Evolutionary conservation across 208 protist species (phyloP).

Genomic region (Trypanosomatidae sp.): DNA sequence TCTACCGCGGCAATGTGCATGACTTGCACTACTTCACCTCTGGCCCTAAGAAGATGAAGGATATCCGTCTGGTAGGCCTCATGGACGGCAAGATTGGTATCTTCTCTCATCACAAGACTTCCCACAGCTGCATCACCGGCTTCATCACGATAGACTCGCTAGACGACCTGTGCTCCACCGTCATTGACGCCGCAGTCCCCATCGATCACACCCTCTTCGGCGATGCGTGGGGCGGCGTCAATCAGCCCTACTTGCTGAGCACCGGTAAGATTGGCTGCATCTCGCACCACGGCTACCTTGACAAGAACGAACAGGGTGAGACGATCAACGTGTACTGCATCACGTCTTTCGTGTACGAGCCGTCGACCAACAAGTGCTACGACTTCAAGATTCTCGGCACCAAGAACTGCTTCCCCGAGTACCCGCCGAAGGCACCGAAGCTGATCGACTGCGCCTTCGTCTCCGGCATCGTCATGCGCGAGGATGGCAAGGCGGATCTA

Average conservation of each 20-base stretch:
- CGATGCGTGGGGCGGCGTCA: conserved; percentile 44
- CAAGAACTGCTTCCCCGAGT: conserved; percentile 37
- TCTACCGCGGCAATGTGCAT: conserved; percentile 30
- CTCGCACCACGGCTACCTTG: conserved; percentile 38
- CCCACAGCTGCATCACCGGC: conserved; percentile 23
- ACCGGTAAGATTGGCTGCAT: conserved; percentile 41
- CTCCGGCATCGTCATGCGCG: conserved; percentile 61
- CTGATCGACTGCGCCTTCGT: conserved; percentile 46
- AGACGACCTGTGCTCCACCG: conserved; percentile 29
- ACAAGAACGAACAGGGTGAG: conserved; percentile 16
- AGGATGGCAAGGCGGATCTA: conserved; percentile 63
- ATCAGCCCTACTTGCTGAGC: conserved; percentile 45
- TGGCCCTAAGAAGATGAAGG: conserved; percentile 43
- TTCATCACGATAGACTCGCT: conserved; percentile 36
- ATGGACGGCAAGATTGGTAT: conserved; percentile 31
- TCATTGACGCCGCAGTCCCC: conserved; percentile 26
- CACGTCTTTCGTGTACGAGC: conserved; percentile 38
- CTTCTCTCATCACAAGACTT: conserved; percentile 39
- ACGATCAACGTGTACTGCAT: conserved; percentile 34
- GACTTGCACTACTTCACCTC: conserved; percentile 28
- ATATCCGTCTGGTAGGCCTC: conserved; percentile 36
- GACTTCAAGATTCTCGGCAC: conserved; percentile 39
- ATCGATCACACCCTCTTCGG: conserved; percentile 24
- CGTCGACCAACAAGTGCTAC: conserved; percentile 25
- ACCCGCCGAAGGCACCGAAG: conserved; percentile 29